Base-by-base conservation (phyloP, 2,329 filamentous ascomycete genomes). In the Trichothecium sympodiale region DNA sequence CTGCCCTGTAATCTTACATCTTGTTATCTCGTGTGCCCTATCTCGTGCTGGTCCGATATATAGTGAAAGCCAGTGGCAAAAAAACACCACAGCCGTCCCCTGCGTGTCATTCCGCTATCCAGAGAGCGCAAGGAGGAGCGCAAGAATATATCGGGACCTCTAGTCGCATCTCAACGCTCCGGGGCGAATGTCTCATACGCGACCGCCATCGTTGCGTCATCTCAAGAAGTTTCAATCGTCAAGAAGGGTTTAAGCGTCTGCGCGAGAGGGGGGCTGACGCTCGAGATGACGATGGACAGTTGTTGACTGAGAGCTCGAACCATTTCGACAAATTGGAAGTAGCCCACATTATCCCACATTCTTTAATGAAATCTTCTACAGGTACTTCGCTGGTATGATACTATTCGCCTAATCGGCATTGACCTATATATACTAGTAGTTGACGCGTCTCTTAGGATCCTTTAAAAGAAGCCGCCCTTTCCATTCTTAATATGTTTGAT, bases 401-500 rank as follows among this genome's bases (percentile, higher is more conserved):
- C 18, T 36, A 16, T 32, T 35, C 30, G 10, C 34, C 25, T 31
- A 13, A 31, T 38, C 16, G 17, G 30, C 13, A 15, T 17, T 35
- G 14, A 38, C n/a, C n/a, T n/a, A n/a, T n/a, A n/a, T n/a, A n/a
- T n/a, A n/a, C n/a, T n/a, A n/a, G n/a, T n/a, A n/a, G n/a, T 20
- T 17, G 9, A 23, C 25, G 3, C 25, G 10, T 33, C 23, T n/a
- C n/a, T n/a, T 29, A 50, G 45, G 33, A 43, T 28, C 15, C 34
- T 25, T 49, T 48, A n/a, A 55, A 56, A 41, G 38, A 54, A 47
- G 47, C 51, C 0, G 53, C 56, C 7, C 45, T 64, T 8, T 43
- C 46, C 14, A 54, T 64, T 28, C 52, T 63, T 2, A 58, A 62
- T 18, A 64, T 64, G 57, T 62, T 65, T 38, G 57, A 63, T 38